Conservation (phyloP, 306 rosid genomes). For the Malus sylvestris region DNA sequence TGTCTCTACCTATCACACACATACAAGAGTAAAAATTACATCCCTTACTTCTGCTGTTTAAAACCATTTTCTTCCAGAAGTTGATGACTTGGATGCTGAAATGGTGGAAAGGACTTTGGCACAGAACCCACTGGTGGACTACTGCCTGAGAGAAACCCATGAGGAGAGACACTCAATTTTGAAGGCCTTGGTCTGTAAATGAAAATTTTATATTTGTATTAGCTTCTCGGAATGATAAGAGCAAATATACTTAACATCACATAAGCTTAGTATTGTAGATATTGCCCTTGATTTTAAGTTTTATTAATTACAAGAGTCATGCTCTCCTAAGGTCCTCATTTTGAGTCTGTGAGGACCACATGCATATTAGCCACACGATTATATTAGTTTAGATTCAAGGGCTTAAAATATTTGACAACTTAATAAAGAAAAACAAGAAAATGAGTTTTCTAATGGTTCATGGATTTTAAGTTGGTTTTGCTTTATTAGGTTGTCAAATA, state of each 20-base stretch:
- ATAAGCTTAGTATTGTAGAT: conserved; percentile 2
- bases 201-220: conserved; percentile 21
- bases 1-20: background rate
- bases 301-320: background rate
- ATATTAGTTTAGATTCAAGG: too few species aligned
- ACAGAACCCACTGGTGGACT: conserved; percentile 96
- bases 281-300: conserved; percentile 5
- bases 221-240: conserved; percentile 14
- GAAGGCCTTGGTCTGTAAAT: conserved; percentile 65
- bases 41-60: conserved; percentile 85
- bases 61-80: conserved; percentile 95
- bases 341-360: too few species aligned
- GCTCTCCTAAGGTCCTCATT: too few species aligned
- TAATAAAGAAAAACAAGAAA: too few species aligned
- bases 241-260: background rate
- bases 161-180: conserved; percentile 80
- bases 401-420: too few species aligned
- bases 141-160: conserved; percentile 54
- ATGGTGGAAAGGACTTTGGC: conserved; percentile 91
- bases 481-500: too few species aligned
- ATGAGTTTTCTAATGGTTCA: too few species aligned
- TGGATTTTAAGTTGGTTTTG: too few species aligned
- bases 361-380: too few species aligned
- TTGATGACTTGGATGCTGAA: conserved; percentile 99
- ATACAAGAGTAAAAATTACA: conserved; percentile 1